Conservation (phyloP, 257 asterid species). For the Nicotiana knightiana region DNA sequence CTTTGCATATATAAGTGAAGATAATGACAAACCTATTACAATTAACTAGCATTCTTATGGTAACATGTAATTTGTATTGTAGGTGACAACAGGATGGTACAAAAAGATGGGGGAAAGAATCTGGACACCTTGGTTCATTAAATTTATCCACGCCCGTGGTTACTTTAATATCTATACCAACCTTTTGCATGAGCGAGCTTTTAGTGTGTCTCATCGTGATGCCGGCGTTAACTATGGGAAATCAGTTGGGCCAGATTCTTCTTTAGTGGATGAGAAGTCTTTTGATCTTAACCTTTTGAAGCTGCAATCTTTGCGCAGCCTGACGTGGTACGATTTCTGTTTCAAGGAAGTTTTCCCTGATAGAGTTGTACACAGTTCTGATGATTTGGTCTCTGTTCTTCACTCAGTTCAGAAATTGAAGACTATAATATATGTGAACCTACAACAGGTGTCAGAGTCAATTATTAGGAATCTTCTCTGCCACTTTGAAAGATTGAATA, state of each 20-base stretch:
- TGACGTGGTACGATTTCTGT: conserved; percentile 90
- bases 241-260: conserved; percentile 85
- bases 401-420: conserved; percentile 48
- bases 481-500: conserved; percentile 64
- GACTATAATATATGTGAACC: conserved; percentile 48
- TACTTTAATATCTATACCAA: conserved; percentile 82
- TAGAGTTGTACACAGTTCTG: conserved; percentile 44
- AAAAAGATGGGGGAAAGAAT: conserved; percentile 87
- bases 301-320: conserved; percentile 47
- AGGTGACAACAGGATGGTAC: conserved; percentile 98
- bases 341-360: conserved; percentile 51
- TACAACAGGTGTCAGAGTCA: conserved; percentile 47
- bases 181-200: conserved; percentile 68
- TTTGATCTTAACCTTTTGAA: conserved; percentile 39
- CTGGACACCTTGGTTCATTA: conserved; percentile 99
- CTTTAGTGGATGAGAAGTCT: conserved; percentile 54
- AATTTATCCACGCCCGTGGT: conserved; percentile 75
- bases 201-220: conserved; percentile 84
- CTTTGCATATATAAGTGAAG: neutral
- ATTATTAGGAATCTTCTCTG: conserved; percentile 68
- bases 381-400: conserved; percentile 47
- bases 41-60: neutral
- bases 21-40: neutral
- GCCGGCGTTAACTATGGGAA: conserved; percentile 91
- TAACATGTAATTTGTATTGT: conserved; percentile 10